Percentiles rank a stretch among this genome's conserved stretches.
phyloP scores from a whole-genome alignment of 208 protist species.

The Trypanosoma grayi region DNA sequence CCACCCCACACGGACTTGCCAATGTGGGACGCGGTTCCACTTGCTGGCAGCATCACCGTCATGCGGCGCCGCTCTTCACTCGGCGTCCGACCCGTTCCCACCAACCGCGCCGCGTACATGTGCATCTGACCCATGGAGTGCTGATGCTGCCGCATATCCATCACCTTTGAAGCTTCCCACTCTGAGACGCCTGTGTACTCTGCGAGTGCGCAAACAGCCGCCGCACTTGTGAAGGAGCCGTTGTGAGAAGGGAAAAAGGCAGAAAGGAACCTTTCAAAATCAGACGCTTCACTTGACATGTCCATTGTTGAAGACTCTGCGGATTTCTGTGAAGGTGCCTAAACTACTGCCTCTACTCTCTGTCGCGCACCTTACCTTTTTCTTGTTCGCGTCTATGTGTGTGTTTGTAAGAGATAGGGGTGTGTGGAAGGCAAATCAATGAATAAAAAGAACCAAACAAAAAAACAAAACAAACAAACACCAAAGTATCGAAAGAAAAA shows the following conservation, averaged over 20 bases:
- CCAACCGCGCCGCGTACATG: constrained; percentile 2
- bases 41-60: constrained; percentile 16
- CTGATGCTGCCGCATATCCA: constrained; percentile 5
- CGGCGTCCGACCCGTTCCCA: neutral
- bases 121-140: constrained; percentile 16
- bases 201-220: constrained; percentile 16
- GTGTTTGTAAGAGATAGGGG: no score
- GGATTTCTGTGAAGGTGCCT: no score
- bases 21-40: neutral
- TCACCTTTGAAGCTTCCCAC: constrained; percentile 5
- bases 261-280: constrained; percentile 20
- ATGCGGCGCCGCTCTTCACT: constrained; percentile 1
- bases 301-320: neutral
- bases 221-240: constrained; percentile 12
- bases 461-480: no score
- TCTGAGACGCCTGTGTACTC: constrained; percentile 13
- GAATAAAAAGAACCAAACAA: no score
- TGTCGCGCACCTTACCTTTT: no score
- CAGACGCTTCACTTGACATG: neutral
- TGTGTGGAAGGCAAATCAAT: no score
- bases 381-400: no score
- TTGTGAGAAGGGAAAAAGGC: constrained; percentile 11
- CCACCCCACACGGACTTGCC: constrained; percentile 9
- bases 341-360: no score
- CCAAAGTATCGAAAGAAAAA: no score